Evolutionary conservation across 2,329 filamentous ascomycete genomes (phyloP), one percentile per base, ranked within the genome.

Genomic region (Pseudogymnoascus sp.): DNA sequence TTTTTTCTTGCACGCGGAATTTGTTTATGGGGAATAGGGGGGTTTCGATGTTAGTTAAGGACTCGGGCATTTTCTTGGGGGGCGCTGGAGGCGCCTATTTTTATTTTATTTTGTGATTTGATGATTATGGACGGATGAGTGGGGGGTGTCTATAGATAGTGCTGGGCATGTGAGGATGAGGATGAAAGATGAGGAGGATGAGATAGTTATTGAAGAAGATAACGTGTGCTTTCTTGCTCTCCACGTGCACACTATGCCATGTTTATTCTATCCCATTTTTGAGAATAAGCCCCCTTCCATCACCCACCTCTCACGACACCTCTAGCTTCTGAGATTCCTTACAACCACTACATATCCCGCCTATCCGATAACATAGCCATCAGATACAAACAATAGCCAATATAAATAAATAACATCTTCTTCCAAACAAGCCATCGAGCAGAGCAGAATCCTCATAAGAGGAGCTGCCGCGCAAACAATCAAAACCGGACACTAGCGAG

Each of bases 81-180:
- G 36, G 57, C 57, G 57, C 33, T 39, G 7, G 57, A 58, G 57
- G 57, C 28, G 57, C n/a, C n/a, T 35, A 18, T 58, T 38, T 47
- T n/a, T 12, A 11, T n/a, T n/a, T 58, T 58, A 18, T 35, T 38
- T 9, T n/a, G 36, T 36, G 57, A 12, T 50, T 50, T 28, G 11
- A 25, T 15, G 20, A 12, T 47, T 12, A 1, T 47, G 41, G 6
- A 18, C 15, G 43, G 3, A 6, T 30, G 1, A 8, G 28, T 30
- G 3, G 25, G 22, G 14, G 25, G 25, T 50, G 43, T 50, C 28
- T 30, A 50, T 50, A 50, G 43, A 50, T 50, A 50, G 43, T 50
- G 25, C 30, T 30, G 43, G 12, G 15, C 43, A 15, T 18, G 37
- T 9, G 4, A 12, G 18, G 18, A 14, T 15, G 37, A 6, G 12